Percentiles rank a stretch among this genome's conserved stretches.
These are phyloP conservation scores for Fusarium agapanthi DNA, from an alignment of 2,329 filamentous ascomycete genomes.

Conservation along the genomic window DNA sequence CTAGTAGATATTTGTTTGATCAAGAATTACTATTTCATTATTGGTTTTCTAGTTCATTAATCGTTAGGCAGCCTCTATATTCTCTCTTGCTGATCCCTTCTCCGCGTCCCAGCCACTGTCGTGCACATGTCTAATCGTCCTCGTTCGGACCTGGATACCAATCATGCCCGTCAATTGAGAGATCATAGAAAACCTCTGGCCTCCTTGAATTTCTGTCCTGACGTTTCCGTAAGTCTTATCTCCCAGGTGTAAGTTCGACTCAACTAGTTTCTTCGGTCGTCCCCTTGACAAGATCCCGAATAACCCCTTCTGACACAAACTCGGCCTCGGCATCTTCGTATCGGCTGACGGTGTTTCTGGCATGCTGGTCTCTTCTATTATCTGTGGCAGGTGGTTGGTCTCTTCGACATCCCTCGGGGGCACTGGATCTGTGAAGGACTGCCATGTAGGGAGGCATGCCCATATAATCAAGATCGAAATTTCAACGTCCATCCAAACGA, in stretches of 20 bases:
- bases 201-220: slow-evolving; percentile 44
- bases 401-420: neutral
- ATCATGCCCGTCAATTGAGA: slow-evolving; percentile 32
- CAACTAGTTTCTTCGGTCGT: slow-evolving; percentile 39
- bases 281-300: neutral
- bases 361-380: neutral
- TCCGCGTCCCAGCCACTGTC: slow-evolving; percentile 17
- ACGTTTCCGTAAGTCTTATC: slow-evolving; percentile 45
- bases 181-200: slow-evolving; percentile 38
- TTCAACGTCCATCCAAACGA: slow-evolving; percentile 57
- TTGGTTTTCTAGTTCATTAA: slow-evolving; percentile 8
- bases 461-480: slow-evolving; percentile 54
- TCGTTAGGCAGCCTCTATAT: neutral
- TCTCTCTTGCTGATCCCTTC: slow-evolving; percentile 12
- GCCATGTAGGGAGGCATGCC: slow-evolving; percentile 52
- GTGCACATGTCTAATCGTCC: slow-evolving; percentile 26
- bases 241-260: slow-evolving; percentile 40
- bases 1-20: neutral
- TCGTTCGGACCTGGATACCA: slow-evolving; percentile 39
- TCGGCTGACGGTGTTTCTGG: neutral
- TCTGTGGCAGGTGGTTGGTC: slow-evolving; percentile 28
- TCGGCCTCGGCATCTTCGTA: slow-evolving; percentile 3
- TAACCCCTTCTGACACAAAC: neutral
- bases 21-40: neutral
- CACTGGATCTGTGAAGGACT: slow-evolving; percentile 7